Evolutionary conservation across 768 basidiomycete genomes (phyloP).

Genomic region (Xanthoconium purpureum): DNA sequence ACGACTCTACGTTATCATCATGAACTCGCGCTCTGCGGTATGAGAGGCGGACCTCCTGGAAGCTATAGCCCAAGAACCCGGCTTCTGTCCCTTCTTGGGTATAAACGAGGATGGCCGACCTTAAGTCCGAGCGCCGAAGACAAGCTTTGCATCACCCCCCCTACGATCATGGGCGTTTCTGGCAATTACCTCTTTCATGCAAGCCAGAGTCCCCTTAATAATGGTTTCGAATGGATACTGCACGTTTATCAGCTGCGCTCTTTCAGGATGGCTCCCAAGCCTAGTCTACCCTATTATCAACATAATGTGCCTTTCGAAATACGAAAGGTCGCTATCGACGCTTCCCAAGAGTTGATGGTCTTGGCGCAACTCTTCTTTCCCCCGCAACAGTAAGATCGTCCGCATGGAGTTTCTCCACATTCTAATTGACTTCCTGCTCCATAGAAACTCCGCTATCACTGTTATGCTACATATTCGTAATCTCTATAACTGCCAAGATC

Average conservation of each 20-base stretch:
- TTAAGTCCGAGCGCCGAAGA: slow-evolving; percentile 31
- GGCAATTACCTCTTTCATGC: slow-evolving; percentile 34
- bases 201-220: slow-evolving; percentile 31
- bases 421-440: neutral
- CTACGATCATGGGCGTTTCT: slow-evolving; percentile 33
- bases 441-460: slow-evolving; percentile 27
- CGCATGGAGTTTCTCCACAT: neutral
- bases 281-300: slow-evolving; percentile 29
- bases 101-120: slow-evolving; percentile 35
- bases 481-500: slow-evolving; percentile 54
- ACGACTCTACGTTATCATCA: slow-evolving; percentile 32
- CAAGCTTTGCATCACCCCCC: slow-evolving; percentile 30
- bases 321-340: slow-evolving; percentile 33
- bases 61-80: slow-evolving; percentile 16
- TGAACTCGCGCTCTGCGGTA: slow-evolving; percentile 32
- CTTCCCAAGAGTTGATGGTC: slow-evolving; percentile 30
- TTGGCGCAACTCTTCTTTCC: slow-evolving; percentile 31
- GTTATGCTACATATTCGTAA: slow-evolving; percentile 48
- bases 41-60: slow-evolving; percentile 27
- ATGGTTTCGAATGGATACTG: slow-evolving; percentile 32
- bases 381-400: slow-evolving; percentile 22
- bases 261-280: slow-evolving; percentile 25
- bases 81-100: slow-evolving; percentile 29
- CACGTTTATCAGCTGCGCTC: slow-evolving; percentile 35
- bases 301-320: slow-evolving; percentile 34